Conservation (phyloP, 2,329 filamentous ascomycete genomes). For the Fusarium camptoceras region DNA sequence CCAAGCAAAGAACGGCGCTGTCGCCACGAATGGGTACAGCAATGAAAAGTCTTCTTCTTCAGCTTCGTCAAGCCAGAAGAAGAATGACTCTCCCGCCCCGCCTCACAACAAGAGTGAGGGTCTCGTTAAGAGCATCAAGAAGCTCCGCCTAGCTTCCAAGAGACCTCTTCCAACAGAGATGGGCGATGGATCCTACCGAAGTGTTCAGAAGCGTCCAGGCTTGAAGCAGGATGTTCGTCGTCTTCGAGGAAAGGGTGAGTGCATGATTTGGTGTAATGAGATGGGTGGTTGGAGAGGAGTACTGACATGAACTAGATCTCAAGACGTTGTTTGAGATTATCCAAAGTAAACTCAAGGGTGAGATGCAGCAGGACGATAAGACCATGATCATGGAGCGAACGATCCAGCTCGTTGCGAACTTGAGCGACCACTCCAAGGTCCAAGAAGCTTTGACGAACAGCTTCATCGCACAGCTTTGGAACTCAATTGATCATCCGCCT, state of each 20-base stretch:
- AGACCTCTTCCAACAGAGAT: slow-evolving; percentile 72
- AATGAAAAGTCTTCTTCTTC: slow-evolving; percentile 25
- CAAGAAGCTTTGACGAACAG: slow-evolving; percentile 72
- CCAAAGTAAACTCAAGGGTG: slow-evolving; percentile 71
- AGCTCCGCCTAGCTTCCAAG: slow-evolving; percentile 60
- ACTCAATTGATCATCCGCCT: slow-evolving; percentile 78
- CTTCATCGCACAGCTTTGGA: slow-evolving; percentile 78
- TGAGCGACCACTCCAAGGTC: slow-evolving; percentile 71
- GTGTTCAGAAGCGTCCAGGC: slow-evolving; percentile 58
- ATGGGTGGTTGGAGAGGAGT: neutral
- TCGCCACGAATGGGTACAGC: slow-evolving; percentile 37
- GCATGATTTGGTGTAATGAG: neutral
- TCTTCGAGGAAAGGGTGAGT: slow-evolving; percentile 36
- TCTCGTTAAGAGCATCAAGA: slow-evolving; percentile 47
- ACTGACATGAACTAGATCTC: slow-evolving; percentile 61
- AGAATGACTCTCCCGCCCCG: slow-evolving; percentile 7
- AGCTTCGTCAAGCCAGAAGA: slow-evolving; percentile 3
- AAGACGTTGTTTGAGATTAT: slow-evolving; percentile 72
- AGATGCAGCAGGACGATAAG: slow-evolving; percentile 76
- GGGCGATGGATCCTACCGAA: slow-evolving; percentile 71
- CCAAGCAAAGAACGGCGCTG: slow-evolving; percentile 42
- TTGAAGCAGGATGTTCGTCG: slow-evolving; percentile 42
- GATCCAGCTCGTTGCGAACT: slow-evolving; percentile 75
- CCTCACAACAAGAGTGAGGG: slow-evolving; percentile 42
- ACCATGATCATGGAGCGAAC: slow-evolving; percentile 81